Conservation (phyloP, 176 grass and related monocot genomes). For the Zoysia japonica region DNA sequence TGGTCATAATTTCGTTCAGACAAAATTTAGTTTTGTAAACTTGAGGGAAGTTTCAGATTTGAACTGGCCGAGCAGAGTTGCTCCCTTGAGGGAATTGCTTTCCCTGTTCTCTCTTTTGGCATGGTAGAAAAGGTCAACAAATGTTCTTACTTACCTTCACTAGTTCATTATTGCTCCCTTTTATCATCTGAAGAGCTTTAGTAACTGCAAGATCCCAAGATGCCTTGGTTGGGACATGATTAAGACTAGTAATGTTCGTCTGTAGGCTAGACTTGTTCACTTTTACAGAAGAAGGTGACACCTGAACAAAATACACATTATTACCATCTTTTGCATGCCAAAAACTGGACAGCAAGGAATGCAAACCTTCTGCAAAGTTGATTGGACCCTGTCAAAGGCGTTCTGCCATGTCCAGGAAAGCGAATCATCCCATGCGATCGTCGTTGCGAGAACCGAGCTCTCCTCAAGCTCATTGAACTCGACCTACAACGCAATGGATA, state of each 20-base stretch:
- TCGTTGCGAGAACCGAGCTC: slow-evolving; percentile 67
- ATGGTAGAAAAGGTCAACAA: neutral
- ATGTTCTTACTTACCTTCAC: slow-evolving; percentile 60
- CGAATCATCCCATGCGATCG: slow-evolving; percentile 79
- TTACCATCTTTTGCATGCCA: neutral
- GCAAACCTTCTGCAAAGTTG: slow-evolving; percentile 58
- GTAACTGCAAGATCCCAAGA: slow-evolving; percentile 88
- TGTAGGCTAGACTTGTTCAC: slow-evolving; percentile 49
- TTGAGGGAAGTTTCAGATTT: neutral
- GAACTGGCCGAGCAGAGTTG: neutral
- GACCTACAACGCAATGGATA: slow-evolving; percentile 52
- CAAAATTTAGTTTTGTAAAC: neutral
- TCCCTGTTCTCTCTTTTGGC: neutral
- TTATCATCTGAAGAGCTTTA: slow-evolving; percentile 86
- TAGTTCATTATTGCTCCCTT: slow-evolving; percentile 62
- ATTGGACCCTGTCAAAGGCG: slow-evolving; percentile 58
- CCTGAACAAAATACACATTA: slow-evolving; percentile 47
- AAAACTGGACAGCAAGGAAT: neutral
- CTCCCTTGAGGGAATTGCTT: neutral
- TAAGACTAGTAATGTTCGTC: slow-evolving; percentile 62
- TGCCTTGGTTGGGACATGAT: slow-evolving; percentile 74
- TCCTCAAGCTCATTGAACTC: slow-evolving; percentile 85
- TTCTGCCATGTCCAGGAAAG: slow-evolving; percentile 73
- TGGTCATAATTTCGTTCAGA: neutral
- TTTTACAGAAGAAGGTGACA: slow-evolving; percentile 56